phyloP scores from a whole-genome alignment of 345 rosid genomes.

The Brassica juncea region DNA sequence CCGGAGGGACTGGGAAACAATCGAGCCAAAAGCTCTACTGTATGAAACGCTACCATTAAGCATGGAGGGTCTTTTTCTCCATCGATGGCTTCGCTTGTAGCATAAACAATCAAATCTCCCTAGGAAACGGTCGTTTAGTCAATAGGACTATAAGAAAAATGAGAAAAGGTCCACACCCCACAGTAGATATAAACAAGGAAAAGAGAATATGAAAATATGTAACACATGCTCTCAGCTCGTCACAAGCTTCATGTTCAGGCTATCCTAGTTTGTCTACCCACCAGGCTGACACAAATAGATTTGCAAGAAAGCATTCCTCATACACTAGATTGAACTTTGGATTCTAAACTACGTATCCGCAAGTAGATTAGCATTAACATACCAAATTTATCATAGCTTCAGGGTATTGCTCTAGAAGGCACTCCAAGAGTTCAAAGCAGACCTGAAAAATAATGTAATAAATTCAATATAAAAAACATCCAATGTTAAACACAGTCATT shows the following conservation, averaged over 20 bases:
- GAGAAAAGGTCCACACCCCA: background rate
- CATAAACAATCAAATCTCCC: constrained; percentile 65
- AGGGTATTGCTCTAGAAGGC: constrained; percentile 65
- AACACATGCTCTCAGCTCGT: too few species aligned
- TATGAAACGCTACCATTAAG: constrained; percentile 72
- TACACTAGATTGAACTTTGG: background rate
- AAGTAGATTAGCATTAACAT: constrained; percentile 30
- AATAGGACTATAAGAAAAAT: background rate
- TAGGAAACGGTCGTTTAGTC: constrained; percentile 29
- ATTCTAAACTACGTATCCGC: background rate
- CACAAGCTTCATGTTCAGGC: too few species aligned
- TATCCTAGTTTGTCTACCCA: background rate
- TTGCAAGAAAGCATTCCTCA: constrained; percentile 6
- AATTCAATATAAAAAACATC: constrained; percentile 20
- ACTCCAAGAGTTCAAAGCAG: constrained; percentile 80
- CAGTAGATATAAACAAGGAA: constrained; percentile 1
- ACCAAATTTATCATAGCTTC: constrained; percentile 58
- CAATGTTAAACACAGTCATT: background rate
- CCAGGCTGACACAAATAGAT: background rate
- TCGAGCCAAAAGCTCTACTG: constrained; percentile 61
- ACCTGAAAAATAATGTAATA: constrained; percentile 55
- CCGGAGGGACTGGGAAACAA: constrained; percentile 69
- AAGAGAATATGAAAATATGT: background rate
- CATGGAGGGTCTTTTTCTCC: constrained; percentile 94
- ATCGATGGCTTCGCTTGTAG: constrained; percentile 73